Evolutionary conservation across 83 land plant species (phyloP).

Genomic region (Picea mariana): DNA sequence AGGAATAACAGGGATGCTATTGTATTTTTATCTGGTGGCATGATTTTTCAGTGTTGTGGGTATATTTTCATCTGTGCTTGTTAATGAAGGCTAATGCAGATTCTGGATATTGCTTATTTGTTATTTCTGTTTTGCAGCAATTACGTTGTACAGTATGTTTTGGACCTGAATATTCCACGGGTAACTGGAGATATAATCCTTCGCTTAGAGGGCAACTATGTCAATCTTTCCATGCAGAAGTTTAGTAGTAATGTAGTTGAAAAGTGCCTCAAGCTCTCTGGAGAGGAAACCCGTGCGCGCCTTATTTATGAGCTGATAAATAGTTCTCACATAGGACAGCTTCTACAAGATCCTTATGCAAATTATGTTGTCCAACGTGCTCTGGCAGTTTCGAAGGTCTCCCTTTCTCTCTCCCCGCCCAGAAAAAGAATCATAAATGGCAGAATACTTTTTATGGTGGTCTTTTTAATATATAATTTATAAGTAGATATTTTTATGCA

Average conservation of each 20-base stretch:
- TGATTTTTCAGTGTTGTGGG: too few relatives aligned
- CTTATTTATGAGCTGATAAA: constrained; percentile 27
- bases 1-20: too few relatives aligned
- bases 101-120: too few relatives aligned
- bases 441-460: too few relatives aligned
- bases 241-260: constrained; percentile 36
- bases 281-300: constrained; percentile 18
- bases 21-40: too few relatives aligned
- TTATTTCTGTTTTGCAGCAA: constrained; percentile 19
- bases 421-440: neutral
- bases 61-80: too few relatives aligned
- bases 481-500: neutral
- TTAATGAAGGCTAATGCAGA: too few relatives aligned
- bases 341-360: constrained; percentile 31
- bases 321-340: constrained; percentile 24
- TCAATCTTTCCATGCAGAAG: constrained; percentile 29
- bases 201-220: constrained; percentile 21
- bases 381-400: constrained; percentile 21
- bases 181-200: constrained; percentile 18
- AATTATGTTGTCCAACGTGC: constrained; percentile 33
- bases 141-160: constrained; percentile 27
- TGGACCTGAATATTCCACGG: constrained; percentile 25
- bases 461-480: neutral
- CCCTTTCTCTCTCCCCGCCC: neutral
- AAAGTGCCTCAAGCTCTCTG: constrained; percentile 25